These are phyloP conservation scores for Blastomyces emzantsi DNA, from an alignment of 2,329 filamentous ascomycete genomes.

Conservation along the genomic window DNA sequence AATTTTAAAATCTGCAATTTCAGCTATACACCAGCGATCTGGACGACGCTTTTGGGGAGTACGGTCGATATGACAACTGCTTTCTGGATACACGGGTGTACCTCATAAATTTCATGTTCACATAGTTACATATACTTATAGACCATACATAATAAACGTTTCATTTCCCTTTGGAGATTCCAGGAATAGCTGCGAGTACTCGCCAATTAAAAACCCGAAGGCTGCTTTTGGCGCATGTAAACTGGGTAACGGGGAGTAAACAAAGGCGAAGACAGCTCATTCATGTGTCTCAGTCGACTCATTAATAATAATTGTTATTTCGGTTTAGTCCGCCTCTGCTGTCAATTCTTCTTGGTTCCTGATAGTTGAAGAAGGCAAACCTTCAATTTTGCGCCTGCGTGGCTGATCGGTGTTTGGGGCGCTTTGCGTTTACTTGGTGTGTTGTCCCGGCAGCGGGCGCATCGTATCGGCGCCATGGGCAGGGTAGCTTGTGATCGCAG, in stretches of 20 bases:
- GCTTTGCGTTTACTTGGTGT: background rate
- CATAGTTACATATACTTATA: background rate
- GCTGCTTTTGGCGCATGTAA: too few species aligned
- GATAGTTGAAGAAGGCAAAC: background rate
- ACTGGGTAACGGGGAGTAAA: background rate
- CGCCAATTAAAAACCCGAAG: background rate
- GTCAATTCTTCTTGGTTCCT: background rate
- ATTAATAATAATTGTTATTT: background rate
- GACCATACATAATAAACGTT: background rate
- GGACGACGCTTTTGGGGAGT: background rate
- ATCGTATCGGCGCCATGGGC: background rate
- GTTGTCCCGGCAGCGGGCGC: slow-evolving; percentile 1
- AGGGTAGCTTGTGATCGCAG: background rate
- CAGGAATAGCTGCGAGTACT: background rate
- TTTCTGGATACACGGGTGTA: background rate
- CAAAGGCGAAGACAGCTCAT: background rate
- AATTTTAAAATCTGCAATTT: background rate
- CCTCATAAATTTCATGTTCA: background rate
- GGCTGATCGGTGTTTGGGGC: background rate
- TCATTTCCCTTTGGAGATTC: background rate
- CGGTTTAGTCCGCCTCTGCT: background rate
- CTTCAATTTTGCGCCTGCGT: background rate
- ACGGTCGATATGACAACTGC: background rate
- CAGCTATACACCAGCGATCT: background rate
- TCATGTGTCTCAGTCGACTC: background rate